Evolutionary conservation across 257 asterid species (phyloP), one percentile per base, ranked within the genome.

Genomic region (Gentiana macrophylla): DNA sequence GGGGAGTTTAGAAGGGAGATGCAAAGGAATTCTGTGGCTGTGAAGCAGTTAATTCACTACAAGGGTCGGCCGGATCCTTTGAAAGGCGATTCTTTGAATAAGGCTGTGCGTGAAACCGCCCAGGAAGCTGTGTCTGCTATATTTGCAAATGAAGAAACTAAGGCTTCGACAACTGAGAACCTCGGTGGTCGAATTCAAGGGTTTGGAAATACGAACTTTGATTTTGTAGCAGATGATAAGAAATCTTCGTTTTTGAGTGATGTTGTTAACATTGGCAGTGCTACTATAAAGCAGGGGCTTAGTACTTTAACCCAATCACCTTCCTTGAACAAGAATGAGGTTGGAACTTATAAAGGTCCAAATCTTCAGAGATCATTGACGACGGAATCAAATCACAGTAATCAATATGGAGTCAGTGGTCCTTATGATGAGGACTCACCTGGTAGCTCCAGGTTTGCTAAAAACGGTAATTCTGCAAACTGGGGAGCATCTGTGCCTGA

Each of bases 101-200:
- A 85, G 83, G 87, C 94, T 63, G 97, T 91, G 53, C 94, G 98
- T 36, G 98, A 87, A 71, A 87, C 88, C 43, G 97, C 98, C 32
- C 96, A 91, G 80, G 98, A 91, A 77, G 73, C 98, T 37, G 72
- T 91, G 45, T 83, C 97, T 72, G 80, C 87, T 67, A 65, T 91
- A 69, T 91, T 87, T 72, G 77, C 90, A 35, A 67, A 95, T 5
- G 97, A 87, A 37, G 98, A 91, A 55, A 66, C 71, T 69, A 87
- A 79, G 59, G 81, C 82, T 67, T 75, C 80, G 56, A 79, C 95
- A 3, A 53, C 75, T 6, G 94, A 81, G 72, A 84, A 69, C 56
- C 95, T 91, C 50, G 80, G 95, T 61, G 75, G 95, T 67, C 86
- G 98, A 49, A 91, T 91, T 66, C 90, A 91, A 68, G 98, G 98